Evolutionary conservation across 2,329 filamentous ascomycete species (phyloP).

Genomic region (Aspergillus japonicus): DNA sequence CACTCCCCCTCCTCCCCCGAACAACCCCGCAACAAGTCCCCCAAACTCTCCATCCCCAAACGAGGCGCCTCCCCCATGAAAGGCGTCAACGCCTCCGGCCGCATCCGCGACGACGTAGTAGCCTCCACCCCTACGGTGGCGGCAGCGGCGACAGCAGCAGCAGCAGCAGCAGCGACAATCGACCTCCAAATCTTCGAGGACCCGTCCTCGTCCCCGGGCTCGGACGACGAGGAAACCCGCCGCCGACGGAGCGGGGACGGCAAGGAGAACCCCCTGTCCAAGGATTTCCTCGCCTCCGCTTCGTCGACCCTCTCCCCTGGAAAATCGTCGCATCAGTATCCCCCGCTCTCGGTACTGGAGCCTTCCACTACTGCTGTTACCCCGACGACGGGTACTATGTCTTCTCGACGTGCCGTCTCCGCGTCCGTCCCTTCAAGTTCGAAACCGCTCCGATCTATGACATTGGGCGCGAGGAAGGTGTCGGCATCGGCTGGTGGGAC

Average conservation of each 20-base stretch:
- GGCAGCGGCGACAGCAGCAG: conserved; percentile 24
- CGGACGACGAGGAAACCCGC: conserved; percentile 15
- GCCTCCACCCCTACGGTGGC: conserved; percentile 13
- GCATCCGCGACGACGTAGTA: conserved; percentile 22
- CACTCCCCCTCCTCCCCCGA: conserved; percentile 21
- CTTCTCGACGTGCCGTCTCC: background rate
- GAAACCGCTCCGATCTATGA: conserved; percentile 13
- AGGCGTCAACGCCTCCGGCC: conserved; percentile 25
- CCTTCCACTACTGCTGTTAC: background rate
- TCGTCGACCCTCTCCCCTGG: background rate
- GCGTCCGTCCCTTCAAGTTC: conserved; percentile 14
- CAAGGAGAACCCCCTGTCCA: conserved; percentile 25
- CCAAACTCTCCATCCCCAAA: conserved; percentile 30
- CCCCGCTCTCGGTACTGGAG: background rate
- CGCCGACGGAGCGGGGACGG: conserved; percentile 21
- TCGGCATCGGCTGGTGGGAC: conserved; percentile 13
- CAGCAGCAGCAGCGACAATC: conserved; percentile 15
- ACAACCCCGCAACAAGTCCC: conserved; percentile 30
- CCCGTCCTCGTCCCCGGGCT: conserved; percentile 18
- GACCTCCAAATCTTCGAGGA: conserved; percentile 37
- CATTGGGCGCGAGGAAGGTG: conserved; percentile 24
- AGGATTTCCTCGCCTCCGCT: background rate
- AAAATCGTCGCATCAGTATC: no score
- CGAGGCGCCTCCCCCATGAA: conserved; percentile 5
- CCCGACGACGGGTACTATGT: no score